Base-by-base conservation (phyloP, 164 flowering plant species). In the Tinospora cordifolia region DNA sequence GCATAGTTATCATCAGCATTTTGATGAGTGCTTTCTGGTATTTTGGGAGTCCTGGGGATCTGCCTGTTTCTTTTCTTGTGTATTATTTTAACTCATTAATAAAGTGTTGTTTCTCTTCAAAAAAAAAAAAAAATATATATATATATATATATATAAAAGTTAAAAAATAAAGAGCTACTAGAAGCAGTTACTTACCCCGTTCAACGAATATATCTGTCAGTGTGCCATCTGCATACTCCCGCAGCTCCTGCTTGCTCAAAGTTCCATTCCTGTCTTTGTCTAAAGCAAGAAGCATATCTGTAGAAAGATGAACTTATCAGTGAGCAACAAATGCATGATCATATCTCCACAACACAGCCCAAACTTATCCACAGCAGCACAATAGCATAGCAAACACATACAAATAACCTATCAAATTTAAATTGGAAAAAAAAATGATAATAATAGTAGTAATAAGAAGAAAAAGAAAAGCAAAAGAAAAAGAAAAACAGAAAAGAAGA, bases 151-250 rank as follows among this genome's bases (percentile, higher is more conserved):
- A n/a, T n/a, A n/a, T n/a, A n/a, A n/a, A n/a, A n/a, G n/a, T n/a
- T n/a, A n/a, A n/a, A n/a, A n/a, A n/a, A n/a, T n/a, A n/a, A 54
- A 54, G 60, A 54, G 10, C 9, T 54, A 54, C 60, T 54, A 69
- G 22, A 34, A 38, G 46, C 36, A 15, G 13, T 65, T 26, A 69
- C 41, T 79, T 49, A 94, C 98, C 97, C 72, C 99, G 86, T 78
- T 94, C 97, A 71, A 90, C 79, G 73, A 92, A 92, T 72, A 94
- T 90, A 70, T 90, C 97, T 22, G 99, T 94, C 69, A 94, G 73
- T 54, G 99, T 89, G 38, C 96, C 97, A 81, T 92, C 99, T 27
- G 99, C 99, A 83, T 94, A 94, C 78, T 92, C 99, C 80, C 87
- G 81, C 75, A 92, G 96, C 80, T 94, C 99, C 75, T 87, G 92